Conservation (phyloP, 495 filamentous ascomycete genomes). For the Amorphotheca resinae region DNA sequence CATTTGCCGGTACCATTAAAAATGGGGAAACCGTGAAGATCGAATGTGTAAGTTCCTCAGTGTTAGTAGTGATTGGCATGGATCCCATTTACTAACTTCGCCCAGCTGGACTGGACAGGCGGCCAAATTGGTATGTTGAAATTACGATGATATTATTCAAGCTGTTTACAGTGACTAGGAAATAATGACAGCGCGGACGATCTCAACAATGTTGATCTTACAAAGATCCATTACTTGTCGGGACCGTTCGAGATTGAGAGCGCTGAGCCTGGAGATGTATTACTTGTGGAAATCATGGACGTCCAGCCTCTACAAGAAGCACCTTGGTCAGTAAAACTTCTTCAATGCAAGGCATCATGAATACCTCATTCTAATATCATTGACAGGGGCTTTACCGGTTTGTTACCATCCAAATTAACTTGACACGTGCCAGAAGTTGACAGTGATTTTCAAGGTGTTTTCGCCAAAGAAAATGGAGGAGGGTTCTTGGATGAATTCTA, state of each 20-base stretch:
- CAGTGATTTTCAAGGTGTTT: constrained; percentile 42
- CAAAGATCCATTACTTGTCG: constrained; percentile 73
- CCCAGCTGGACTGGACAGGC: constrained; percentile 63
- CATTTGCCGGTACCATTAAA: constrained; percentile 59
- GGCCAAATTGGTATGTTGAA: constrained; percentile 54
- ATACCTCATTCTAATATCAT: not conserved
- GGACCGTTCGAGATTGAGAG: constrained; percentile 85
- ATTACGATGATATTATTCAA: not conserved
- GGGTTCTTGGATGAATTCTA: constrained; percentile 89
- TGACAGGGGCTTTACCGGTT: constrained; percentile 9
- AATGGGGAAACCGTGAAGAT: constrained; percentile 89
- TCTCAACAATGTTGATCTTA: constrained; percentile 73
- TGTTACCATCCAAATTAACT: not conserved
- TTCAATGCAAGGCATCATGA: not conserved
- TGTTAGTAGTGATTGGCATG: not conserved
- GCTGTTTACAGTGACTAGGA: constrained; percentile 12
- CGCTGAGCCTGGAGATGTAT: constrained; percentile 75
- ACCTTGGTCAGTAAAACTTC: constrained; percentile 75
- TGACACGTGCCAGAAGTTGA: not conserved
- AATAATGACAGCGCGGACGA: constrained; percentile 91
- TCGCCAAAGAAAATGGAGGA: constrained; percentile 72
- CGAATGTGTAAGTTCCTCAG: constrained; percentile 46
- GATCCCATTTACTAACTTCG: not conserved
- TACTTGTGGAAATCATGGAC: constrained; percentile 90
- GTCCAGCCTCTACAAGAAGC: constrained; percentile 80